These are phyloP conservation scores for Penicillium waksmanii DNA, from an alignment of 495 filamentous ascomycete genomes.

Conservation along the genomic window DNA sequence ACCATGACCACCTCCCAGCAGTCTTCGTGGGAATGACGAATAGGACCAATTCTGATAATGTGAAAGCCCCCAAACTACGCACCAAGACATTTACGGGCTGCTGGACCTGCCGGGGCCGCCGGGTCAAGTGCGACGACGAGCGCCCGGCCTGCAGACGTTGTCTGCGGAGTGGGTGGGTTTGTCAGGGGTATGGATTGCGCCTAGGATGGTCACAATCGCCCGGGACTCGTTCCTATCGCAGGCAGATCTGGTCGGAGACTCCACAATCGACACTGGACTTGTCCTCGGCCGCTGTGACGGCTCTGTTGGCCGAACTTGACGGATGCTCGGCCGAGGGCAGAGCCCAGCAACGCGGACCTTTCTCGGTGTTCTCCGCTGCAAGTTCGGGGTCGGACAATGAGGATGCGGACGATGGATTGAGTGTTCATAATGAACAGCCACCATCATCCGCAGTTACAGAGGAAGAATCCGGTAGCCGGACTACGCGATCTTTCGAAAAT, in stretches of 20 bases:
- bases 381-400: neutral
- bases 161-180: conserved; percentile 39
- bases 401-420: neutral
- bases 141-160: conserved; percentile 45
- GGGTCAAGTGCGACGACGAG: conserved; percentile 50
- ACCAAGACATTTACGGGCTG: conserved; percentile 37
- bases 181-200: conserved; percentile 44
- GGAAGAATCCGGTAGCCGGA: neutral
- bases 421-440: neutral
- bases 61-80: conserved; percentile 24
- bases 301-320: conserved; percentile 25
- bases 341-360: conserved; percentile 28
- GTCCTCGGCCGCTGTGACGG: conserved; percentile 26
- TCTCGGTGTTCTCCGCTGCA: conserved; percentile 30
- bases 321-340: conserved; percentile 20
- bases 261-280: conserved; percentile 13
- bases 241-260: conserved; percentile 17
- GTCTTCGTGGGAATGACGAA: conserved; percentile 25
- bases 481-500: neutral
- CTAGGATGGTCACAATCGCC: conserved; percentile 29
- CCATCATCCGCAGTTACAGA: neutral
- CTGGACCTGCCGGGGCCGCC: conserved; percentile 38
- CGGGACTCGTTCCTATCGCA: conserved; percentile 25
- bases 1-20: conserved; percentile 7
- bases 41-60: conserved; percentile 12